phyloP scores from a whole-genome alignment of 1,284 basidiomycete species.

The Ceratobasidium sp. region DNA sequence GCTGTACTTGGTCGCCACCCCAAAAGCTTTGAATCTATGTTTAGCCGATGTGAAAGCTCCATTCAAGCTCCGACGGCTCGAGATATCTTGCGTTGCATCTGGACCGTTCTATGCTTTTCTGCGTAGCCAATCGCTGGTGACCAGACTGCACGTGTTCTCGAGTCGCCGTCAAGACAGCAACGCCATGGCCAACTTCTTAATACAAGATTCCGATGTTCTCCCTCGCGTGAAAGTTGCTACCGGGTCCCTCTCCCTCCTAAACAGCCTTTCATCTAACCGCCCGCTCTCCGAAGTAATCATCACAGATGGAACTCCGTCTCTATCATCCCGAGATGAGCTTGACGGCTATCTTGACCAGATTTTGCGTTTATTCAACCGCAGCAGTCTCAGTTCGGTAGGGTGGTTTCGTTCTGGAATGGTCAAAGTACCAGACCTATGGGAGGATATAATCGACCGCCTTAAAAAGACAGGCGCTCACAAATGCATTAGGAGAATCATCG shows the following conservation, averaged over 20 bases:
- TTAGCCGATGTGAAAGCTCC: not conserved
- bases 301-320: not conserved
- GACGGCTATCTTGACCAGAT: not conserved
- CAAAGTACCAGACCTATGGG: not conserved
- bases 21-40: not conserved
- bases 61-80: not conserved
- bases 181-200: not conserved
- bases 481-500: not conserved
- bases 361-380: not conserved
- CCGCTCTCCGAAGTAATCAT: not conserved
- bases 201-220: not conserved
- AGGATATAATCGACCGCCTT: not conserved
- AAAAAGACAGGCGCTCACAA: not conserved
- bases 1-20: not conserved
- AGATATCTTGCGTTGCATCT: not conserved
- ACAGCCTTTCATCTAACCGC: not conserved
- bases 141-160: not conserved
- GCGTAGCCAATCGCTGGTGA: not conserved
- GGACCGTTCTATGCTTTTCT: constrained; percentile 2
- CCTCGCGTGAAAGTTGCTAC: not conserved
- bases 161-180: not conserved
- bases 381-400: not conserved
- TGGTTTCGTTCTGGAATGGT: not conserved
- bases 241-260: not conserved
- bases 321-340: not conserved